phyloP scores from a whole-genome alignment of 1,139 yeast genomes.

The Saccharomycopsis hybrid region DNA sequence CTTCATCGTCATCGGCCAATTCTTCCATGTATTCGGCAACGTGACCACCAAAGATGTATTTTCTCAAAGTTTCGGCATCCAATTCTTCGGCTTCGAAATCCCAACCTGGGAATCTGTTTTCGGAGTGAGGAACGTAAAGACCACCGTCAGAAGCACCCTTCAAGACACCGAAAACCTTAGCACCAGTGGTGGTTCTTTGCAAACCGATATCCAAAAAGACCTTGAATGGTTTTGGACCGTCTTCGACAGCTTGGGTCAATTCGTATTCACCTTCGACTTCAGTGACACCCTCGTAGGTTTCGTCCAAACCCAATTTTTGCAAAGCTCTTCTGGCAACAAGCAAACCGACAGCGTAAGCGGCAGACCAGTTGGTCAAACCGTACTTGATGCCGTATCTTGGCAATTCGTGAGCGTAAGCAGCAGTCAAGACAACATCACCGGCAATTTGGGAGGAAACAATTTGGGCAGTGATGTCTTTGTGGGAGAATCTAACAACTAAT shows the following conservation, averaged over 20 bases:
- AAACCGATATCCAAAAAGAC: slow-evolving; percentile 99
- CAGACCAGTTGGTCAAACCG: slow-evolving; percentile 99
- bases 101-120: slow-evolving; percentile 99
- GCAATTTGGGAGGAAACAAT: slow-evolving; percentile 93
- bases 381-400: slow-evolving; percentile 97
- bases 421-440: slow-evolving; percentile 93
- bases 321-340: slow-evolving; percentile 99
- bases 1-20: slow-evolving; percentile 99
- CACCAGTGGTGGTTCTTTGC: slow-evolving; percentile 99
- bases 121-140: slow-evolving; percentile 97
- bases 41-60: slow-evolving; percentile 99
- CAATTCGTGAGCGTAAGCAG: slow-evolving; percentile 98
- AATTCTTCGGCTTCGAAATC: slow-evolving; percentile 98
- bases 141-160: slow-evolving; percentile 99
- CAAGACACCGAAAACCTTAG: slow-evolving; percentile 98
- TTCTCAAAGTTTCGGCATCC: slow-evolving; percentile 96
- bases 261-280: slow-evolving; percentile 99
- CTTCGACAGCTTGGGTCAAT: slow-evolving; percentile 98
- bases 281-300: slow-evolving; percentile 97
- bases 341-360: slow-evolving; percentile 99
- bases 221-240: slow-evolving; percentile 99
- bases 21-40: slow-evolving; percentile 99
- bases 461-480: slow-evolving; percentile 98
- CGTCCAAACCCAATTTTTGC: slow-evolving; percentile 96
- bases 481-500: slow-evolving; percentile 99